Evolutionary conservation across 768 basidiomycete genomes (phyloP).

Genomic region (Tephrocybe sp.): DNA sequence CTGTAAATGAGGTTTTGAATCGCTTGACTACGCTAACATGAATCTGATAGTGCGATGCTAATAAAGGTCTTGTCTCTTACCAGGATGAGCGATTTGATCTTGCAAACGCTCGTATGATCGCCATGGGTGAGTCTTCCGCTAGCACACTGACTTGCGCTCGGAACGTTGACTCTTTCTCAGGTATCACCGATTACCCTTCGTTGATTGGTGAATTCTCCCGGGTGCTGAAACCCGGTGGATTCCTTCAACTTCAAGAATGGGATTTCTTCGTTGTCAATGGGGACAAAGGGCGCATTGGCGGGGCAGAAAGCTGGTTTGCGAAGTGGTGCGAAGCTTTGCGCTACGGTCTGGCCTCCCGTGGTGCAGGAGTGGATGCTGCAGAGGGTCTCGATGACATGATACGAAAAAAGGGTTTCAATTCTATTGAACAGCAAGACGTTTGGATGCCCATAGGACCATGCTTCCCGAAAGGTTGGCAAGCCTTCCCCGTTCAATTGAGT

Average conservation of each 20-base stretch:
- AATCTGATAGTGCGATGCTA: conserved; percentile 1
- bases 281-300: background rate
- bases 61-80: conserved; percentile 1
- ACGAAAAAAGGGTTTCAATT: background rate
- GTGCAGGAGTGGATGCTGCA: conserved; percentile 1
- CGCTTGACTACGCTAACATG: background rate
- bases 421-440: conserved; percentile 4
- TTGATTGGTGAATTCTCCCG: conserved; percentile 3
- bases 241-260: conserved; percentile 6
- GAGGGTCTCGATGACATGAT: conserved; percentile 3
- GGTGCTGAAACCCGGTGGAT: background rate
- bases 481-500: background rate
- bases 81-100: background rate
- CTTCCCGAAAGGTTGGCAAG: conserved; percentile 2
- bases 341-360: conserved; percentile 1
- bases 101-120: conserved; percentile 3
- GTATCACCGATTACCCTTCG: conserved; percentile 2
- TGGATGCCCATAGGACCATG: conserved; percentile 9
- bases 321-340: conserved; percentile 5
- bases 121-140: background rate
- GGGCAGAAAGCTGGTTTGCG: conserved; percentile 3
- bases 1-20: background rate
- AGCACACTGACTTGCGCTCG: background rate
- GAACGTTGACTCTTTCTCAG: background rate
- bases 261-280: conserved; percentile 6